Conservation (phyloP, 75 land plant species). For the Cryptomeria japonica region DNA sequence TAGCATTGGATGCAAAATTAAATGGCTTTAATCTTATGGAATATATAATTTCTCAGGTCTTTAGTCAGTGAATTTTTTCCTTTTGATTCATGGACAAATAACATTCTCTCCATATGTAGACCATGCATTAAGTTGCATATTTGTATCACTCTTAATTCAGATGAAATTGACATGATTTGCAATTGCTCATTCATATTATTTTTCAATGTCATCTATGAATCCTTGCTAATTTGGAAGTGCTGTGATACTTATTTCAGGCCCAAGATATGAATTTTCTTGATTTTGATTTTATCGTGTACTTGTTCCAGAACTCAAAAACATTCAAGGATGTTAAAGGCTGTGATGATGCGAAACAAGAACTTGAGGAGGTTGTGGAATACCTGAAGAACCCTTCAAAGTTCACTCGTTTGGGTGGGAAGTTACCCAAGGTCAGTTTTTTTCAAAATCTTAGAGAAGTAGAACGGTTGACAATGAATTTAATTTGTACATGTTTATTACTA, state of each 20-base stretch:
- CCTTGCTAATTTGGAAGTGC: neutral
- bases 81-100: neutral
- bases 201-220: neutral
- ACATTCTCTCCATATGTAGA: neutral
- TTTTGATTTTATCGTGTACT: neutral
- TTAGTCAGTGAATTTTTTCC: too few species aligned
- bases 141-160: neutral
- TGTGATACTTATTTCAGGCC: neutral
- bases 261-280: neutral
- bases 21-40: neutral
- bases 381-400: conserved; percentile 91
- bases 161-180: too few species aligned
- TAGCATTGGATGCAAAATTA: neutral
- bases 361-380: conserved; percentile 97
- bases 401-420: conserved; percentile 97
- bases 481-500: neutral
- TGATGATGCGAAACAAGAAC: conserved; percentile 99
- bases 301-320: conserved; percentile 84
- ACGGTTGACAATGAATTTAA: neutral
- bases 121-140: neutral
- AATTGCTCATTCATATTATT: neutral
- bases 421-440: conserved; percentile 75
- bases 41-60: neutral
- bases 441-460: neutral
- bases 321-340: conserved; percentile 99